Evolutionary conservation across 2,329 filamentous ascomycete species (phyloP), one percentile per base, ranked within the genome.

Genomic region (Penicillium sp.): DNA sequence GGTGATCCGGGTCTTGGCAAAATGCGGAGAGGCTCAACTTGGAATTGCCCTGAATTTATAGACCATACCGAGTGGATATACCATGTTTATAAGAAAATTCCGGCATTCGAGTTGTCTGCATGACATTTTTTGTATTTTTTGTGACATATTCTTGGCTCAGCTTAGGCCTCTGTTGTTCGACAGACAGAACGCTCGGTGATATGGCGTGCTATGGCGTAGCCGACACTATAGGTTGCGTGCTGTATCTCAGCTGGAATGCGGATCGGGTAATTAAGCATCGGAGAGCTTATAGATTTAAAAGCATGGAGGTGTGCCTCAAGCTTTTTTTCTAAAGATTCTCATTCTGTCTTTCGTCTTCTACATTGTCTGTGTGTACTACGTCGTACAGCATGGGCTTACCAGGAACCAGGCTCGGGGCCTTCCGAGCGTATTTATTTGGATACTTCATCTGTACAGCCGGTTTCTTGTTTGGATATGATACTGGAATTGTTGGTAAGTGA

Each of bases 391-490:
- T 57, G 29, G 29, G 38, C 3, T 33, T 48, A 50, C 40, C 48
- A 63, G 65, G 64, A 48, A 67, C 62, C 13, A 57, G 46, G 29
- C 62, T 66, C 2, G 65, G 65, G 13, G 62, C 59, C 31, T 62
- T 67, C 21, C 59, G 65, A 7, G 65, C 64, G 9, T 67, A 67
- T 33, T 66, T 67, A 42, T 65, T 66, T n/a, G 64, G 65, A 17
- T 67, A 59, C 45, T 66, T 66, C 23, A 50, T 67, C 12, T 67
- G 65, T 47, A 64, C 64, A 0, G 65, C 80, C 29, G 65, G 65
- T 15, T 73, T 73, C 50, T 56, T 71, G 6, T 72, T 71, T 53
- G 71, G 66, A 12, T 73, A 73, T 60, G 70, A 73, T 38, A 72
- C 70, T 6, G 74, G 71, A 10, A 71, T 73, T 25, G 66, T 70